Evolutionary conservation across 1,139 yeast species (phyloP), one percentile per base, ranked within the genome.

Genomic region (Kazachstania sp.): DNA sequence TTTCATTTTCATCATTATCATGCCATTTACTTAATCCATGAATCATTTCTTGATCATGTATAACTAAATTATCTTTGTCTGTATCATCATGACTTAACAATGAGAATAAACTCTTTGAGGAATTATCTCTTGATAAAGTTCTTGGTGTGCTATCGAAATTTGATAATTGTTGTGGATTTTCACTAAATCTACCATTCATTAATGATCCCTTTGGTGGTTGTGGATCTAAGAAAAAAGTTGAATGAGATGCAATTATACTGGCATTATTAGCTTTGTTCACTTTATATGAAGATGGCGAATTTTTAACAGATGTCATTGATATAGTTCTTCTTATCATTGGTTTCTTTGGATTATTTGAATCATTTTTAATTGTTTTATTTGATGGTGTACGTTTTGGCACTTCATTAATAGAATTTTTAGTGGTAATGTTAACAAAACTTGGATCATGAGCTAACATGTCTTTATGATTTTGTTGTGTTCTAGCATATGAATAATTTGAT

Each of bases 151-250:
- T 58, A 28, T 52, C 52, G 28, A 61, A 60, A 41, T 55, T 60
- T 2, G 64, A 58, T 32, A 48, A 47, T 6, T 62, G 49, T 43
- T 58, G 61, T 1, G 67, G 67, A 16, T 64, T 56, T 6, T 59
- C 56, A 45, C 66, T 58, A 36, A 53, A 60, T 31, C 60, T 51
- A 19, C 68, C 68, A 44, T 63, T 61, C 68, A 64, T 64, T 45
- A 63, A 46, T 4, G 63, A 53, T 15, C 46, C 50, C 12, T 44
- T 39, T 18, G 66, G 65, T n/a, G 64, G 63, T 41, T 52, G 53
- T n/a, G 66, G 67, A 36, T 58, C 62, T 29, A 64, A 44, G 19
- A 53, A 55, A 45, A 64, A 64, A 2, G 67, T 64, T 2, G 67
- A 62, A 41, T 58, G 55, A 31, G 48, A 39, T 15, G 23, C 34